phyloP scores from a whole-genome alignment of 768 basidiomycete genomes.

The Mycena venus region DNA sequence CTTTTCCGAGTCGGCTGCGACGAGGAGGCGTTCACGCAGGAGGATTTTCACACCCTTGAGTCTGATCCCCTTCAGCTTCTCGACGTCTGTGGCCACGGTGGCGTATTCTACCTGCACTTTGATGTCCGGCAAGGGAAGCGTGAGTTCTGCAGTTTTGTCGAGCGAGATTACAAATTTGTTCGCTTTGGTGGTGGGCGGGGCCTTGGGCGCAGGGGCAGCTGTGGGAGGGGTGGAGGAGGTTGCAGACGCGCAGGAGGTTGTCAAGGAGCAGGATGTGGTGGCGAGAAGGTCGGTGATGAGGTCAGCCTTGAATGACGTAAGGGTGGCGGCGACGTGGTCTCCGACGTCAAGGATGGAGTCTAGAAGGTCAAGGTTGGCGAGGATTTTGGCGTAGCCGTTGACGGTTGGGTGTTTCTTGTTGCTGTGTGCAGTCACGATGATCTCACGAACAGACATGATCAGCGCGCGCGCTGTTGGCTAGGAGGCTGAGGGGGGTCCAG shows the following conservation, averaged over 20 bases:
- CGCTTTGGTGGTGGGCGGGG: background rate
- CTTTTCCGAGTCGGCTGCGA: background rate
- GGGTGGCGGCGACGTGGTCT: background rate
- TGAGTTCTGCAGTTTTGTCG: background rate
- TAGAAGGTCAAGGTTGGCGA: background rate
- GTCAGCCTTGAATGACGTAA: background rate
- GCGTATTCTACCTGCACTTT: background rate
- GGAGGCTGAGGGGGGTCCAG: background rate
- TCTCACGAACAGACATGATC: background rate
- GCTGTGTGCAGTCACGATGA: background rate
- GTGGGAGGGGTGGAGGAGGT: background rate
- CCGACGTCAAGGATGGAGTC: background rate
- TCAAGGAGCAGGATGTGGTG: background rate
- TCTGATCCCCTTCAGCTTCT: background rate
- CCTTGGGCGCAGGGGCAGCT: background rate
- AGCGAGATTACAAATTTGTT: background rate
- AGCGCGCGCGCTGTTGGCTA: background rate
- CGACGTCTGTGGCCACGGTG: background rate
- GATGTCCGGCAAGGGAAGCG: background rate
- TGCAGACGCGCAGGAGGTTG: background rate
- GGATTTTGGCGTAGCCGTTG: background rate
- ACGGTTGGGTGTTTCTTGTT: background rate
- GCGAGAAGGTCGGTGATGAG: background rate
- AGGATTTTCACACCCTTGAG: constrained; percentile 2
- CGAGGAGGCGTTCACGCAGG: background rate